Evolutionary conservation across 2,329 filamentous ascomycete species (phyloP), one percentile per base, ranked within the genome.

Genomic region (Elsinoe necatrix): DNA sequence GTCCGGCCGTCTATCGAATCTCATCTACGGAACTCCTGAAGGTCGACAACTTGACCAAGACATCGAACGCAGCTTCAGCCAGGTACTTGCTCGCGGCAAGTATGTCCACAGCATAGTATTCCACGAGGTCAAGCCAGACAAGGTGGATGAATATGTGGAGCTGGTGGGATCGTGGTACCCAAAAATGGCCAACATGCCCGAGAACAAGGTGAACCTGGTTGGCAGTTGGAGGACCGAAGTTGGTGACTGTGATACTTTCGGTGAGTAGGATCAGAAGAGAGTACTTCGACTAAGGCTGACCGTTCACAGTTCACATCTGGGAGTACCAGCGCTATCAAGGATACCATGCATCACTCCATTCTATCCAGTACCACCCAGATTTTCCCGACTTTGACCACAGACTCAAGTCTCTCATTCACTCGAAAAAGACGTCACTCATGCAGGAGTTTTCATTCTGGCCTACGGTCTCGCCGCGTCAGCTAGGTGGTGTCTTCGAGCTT

Each of bases 371-470:
- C 64, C 89, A 95, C 66, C 87, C 89, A 61, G 89, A 90, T 16
- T 97, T 89, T 70, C 75, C 84, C 63, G 85, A 81, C 8, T 96
- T 96, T 68, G 89, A 95, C 69, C 76, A 76, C 61, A 87, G 92
- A 73, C 84, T 98, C 54, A 91, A 90, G 72, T 79, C 76, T n/a
- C 77, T 97, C 60, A 92, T 98, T 68, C 84, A 79, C 58, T 82
- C 82, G 61, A 97, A 95, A 77, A 83, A 85, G 63, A 87, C 86
- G 3, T 96, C 91, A 0, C 80, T 98, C 54, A 98, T 98, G 93
- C 93, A 98, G 72, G 93, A 98, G 72, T 98, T 98, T 74, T 95
- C 91, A 34, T 98, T 98, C 80, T 98, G 93, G 93, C 93, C 93
- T 1, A 98, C 93, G 2, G 92, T 89, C 0, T 81, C 91, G 4